Evolutionary conservation across 148 eudicot genomes (phyloP), one percentile per base, ranked within the genome.

Genomic region (Nepenthes mirabilis): DNA sequence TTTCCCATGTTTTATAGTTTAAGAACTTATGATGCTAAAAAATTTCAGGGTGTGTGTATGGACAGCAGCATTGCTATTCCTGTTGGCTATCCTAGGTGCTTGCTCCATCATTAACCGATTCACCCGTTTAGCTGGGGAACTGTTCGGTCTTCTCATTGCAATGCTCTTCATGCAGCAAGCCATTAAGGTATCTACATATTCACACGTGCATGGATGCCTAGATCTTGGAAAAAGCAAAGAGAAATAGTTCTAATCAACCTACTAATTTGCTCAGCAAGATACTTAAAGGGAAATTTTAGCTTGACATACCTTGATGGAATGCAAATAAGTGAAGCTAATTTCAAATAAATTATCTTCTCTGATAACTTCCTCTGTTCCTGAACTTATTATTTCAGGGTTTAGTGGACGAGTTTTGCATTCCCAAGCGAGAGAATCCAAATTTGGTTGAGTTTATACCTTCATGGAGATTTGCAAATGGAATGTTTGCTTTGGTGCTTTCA

Each of bases 151-250:
- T 71, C 86, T 90, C 13, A 90, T 90, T 52, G 88, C 97, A 45
- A 90, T 90, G 95, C 88, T 90, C 55, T 90, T 90, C 76, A 86
- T 90, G 88, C 97, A 90, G 76, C 79, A 90, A 82, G 95, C 97
- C 23, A 77, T 90, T 60, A 86, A 76, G 80, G 97, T 84, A 65
- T 23, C 23, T 23, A 23, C 23, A 23, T 23, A 23, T 23, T 0
- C 23, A 23, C 23, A 23, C 23, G 23, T 23, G 23, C 23, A 23
- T 23, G 23, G 0, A 23, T 23, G 23, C 0, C 23, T 23, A 23
- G 23, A 23, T 23, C 23, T 23, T 23, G 63, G 65, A 13, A 52
- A 49, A 49, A 49, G 13, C 13, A 49, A 49, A 49, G 13, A n/a
- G 11, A 5, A 5, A 49, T 5, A 40, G 45, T 40, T 40, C 45